Evolutionary conservation across 306 rosid genomes (phyloP).

Genomic region (Pyrus betulifolia): DNA sequence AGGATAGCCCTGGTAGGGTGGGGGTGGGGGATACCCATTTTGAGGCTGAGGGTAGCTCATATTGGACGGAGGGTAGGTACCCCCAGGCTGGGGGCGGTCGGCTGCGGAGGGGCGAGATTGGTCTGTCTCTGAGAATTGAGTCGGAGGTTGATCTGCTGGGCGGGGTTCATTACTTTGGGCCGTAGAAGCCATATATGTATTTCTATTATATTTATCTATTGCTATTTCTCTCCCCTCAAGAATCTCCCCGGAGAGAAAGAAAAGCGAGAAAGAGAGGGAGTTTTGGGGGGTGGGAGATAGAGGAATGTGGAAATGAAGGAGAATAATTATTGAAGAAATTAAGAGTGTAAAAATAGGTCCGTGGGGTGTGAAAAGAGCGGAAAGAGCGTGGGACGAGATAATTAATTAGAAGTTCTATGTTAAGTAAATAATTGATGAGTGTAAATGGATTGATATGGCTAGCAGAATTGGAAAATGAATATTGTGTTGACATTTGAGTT

Average conservation of each 20-base stretch:
- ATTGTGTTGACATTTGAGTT: background rate
- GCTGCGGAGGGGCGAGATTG: background rate
- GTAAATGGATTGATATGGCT: background rate
- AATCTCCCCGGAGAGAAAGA: background rate
- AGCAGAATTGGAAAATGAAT: background rate
- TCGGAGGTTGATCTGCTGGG: background rate
- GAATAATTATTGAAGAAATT: background rate
- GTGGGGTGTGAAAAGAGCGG: background rate
- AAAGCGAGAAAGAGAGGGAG: background rate
- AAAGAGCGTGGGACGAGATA: background rate
- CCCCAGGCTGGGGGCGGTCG: background rate
- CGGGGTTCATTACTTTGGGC: background rate
- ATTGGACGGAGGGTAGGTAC: constrained; percentile 9
- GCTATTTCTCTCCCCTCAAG: background rate
- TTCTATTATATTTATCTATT: background rate
- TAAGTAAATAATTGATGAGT: background rate
- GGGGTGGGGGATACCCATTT: constrained; percentile 1
- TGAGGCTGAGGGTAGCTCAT: constrained; percentile 10
- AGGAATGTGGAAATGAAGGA: background rate
- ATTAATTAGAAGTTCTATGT: constrained; percentile 9
- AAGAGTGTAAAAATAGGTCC: background rate
- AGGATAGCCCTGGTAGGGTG: constrained; percentile 1
- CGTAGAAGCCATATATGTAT: constrained; percentile 12
- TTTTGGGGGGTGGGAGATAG: background rate
- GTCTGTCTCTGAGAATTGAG: background rate